Percentiles rank a stretch among this genome's conserved stretches.
These are phyloP conservation scores for Hygrophorus pudorinus DNA, from an alignment of 768 basidiomycete genomes.

Conservation along the genomic window DNA sequence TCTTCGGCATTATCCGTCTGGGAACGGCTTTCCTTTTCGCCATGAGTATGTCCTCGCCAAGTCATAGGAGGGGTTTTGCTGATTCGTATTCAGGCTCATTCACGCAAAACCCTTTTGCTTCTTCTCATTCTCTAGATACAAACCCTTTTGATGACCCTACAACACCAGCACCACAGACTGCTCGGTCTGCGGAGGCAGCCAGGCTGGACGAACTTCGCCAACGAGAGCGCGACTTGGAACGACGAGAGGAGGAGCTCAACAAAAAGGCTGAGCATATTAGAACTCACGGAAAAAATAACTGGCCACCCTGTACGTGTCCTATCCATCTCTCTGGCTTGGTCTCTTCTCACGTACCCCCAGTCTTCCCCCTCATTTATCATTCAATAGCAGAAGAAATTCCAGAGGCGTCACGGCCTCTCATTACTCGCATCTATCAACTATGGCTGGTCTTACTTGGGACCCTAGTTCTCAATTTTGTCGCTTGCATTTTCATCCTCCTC, in stretches of 20 bases:
- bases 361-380: slow-evolving; percentile 92
- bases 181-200: slow-evolving; percentile 20
- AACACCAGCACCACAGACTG: slow-evolving; percentile 16
- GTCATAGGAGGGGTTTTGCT: not conserved
- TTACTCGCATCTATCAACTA: slow-evolving; percentile 82
- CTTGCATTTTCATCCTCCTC: slow-evolving; percentile 78
- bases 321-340: slow-evolving; percentile 7
- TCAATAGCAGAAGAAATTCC: slow-evolving; percentile 88
- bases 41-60: not conserved
- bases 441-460: slow-evolving; percentile 87
- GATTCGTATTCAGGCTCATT: not conserved
- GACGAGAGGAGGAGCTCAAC: slow-evolving; percentile 66
- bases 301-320: slow-evolving; percentile 75
- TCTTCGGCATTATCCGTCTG: not conserved
- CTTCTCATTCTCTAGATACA: slow-evolving; percentile 72
- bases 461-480: slow-evolving; percentile 81
- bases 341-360: slow-evolving; percentile 28
- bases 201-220: slow-evolving; percentile 58
- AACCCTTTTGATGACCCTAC: slow-evolving; percentile 88
- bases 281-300: slow-evolving; percentile 81
- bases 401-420: slow-evolving; percentile 63
- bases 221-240: slow-evolving; percentile 74
- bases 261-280: slow-evolving; percentile 61
- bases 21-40: not conserved
- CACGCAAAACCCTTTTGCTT: slow-evolving; percentile 72